Evolutionary conservation across 352 stramenopile genomes (phyloP), one percentile per base, ranked within the genome.

Genomic region (Phytophthora cryptogea): DNA sequence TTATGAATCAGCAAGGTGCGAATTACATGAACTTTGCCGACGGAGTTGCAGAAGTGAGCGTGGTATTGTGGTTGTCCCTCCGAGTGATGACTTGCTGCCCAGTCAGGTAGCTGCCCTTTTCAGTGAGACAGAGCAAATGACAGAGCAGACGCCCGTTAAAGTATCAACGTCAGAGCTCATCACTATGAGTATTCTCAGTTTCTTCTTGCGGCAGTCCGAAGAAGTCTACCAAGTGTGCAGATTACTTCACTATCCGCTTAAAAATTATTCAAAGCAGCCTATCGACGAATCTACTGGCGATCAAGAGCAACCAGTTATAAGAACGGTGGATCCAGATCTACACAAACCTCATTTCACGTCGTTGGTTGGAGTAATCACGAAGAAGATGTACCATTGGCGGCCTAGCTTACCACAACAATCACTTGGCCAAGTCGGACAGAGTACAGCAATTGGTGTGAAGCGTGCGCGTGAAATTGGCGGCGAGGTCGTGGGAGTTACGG

Each of bases 301-400:
- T 40, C 43, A 48, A 51, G 33, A 57, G 3, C 54, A 20, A 9
- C 4, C 8, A 14, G 8, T 32, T 43, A 14, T 46, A 2, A 61
- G 23, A 16, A 58, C 31, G 33, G 37, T 70, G n/a, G 23, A 68
- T 9, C 52, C 33, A 10, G 47, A 71, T 26, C 41, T 81, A 1
- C 76, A 85, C 20, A 69, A 76, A 27, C 31, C 54, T 47, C 71
- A 67, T 30, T 36, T 81, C 4, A 54, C 78, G 1, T 72, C 70
- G 8, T 16, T 85, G 2, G 26, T 72, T 45, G 73, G 76, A 17
- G 17, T 77, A 13, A 59, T 85, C 5, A 55, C 39, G 0, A 70
- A 67, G 31, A 80, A 69, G 28, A 74, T 50, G 20, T 76, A 60
- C 17, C 67, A 68, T 43, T 78, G 71, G 71, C 39, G 35, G 20